Conservation (phyloP, 495 filamentous ascomycete species). For the Penicillium manginii region DNA sequence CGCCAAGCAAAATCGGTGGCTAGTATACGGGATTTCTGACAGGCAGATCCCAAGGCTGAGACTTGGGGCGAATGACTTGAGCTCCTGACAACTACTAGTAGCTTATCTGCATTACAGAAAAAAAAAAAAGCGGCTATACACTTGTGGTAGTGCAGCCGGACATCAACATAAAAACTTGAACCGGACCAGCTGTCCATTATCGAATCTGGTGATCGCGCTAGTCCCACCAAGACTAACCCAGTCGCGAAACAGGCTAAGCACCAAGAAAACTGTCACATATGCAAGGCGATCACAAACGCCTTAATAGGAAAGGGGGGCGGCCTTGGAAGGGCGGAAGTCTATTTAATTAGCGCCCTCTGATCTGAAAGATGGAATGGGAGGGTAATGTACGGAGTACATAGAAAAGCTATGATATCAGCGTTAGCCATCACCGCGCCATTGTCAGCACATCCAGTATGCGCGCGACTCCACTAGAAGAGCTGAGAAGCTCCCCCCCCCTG, state of each 20-base stretch:
- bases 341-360: slow-evolving; percentile 5
- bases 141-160: neutral
- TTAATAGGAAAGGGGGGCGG: slow-evolving; percentile 7
- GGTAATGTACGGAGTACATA: neutral
- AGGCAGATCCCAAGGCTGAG: neutral
- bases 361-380: neutral
- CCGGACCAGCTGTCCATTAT: neutral
- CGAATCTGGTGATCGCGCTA: neutral
- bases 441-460: slow-evolving; percentile 4
- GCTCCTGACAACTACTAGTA: neutral
- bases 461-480: slow-evolving; percentile 25
- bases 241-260: slow-evolving; percentile 10
- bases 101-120: neutral
- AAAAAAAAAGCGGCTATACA: neutral
- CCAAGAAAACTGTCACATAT: slow-evolving; percentile 15
- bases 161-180: neutral
- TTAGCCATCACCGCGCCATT: slow-evolving; percentile 1
- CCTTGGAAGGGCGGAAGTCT: slow-evolving; percentile 13
- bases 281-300: slow-evolving; percentile 18
- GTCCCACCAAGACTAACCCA: slow-evolving; percentile 3
- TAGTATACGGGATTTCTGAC: slow-evolving; percentile 2
- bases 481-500: slow-evolving; percentile 24
- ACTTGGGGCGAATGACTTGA: neutral
- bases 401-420: slow-evolving; percentile 23
- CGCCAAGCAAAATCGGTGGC: neutral